A percentile compares a stretch with the other conserved stretches of the same genome.
Evolutionary conservation across 306 rosid genomes (phyloP).

Genomic region (Geum urbanum): DNA sequence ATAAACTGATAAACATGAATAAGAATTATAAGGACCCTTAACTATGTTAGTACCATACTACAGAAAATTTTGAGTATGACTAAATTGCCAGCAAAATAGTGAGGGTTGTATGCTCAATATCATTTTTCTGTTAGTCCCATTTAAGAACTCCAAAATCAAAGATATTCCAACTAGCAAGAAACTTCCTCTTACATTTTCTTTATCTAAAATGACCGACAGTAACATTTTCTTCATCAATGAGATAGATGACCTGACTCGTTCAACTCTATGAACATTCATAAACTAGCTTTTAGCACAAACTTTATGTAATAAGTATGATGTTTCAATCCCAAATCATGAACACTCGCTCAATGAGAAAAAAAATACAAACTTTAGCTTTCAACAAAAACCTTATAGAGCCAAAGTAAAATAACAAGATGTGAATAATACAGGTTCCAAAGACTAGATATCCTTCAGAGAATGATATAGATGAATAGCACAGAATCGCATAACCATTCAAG

Average conservation of each 20-base stretch:
- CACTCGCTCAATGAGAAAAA: neutral
- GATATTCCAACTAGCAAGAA: neutral
- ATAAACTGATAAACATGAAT: neutral
- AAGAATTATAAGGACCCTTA: neutral
- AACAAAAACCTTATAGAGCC: neutral
- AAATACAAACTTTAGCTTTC: neutral
- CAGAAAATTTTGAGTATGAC: neutral
- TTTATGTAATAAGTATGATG: neutral
- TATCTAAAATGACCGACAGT: neutral
- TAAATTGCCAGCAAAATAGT: slow-evolving; percentile 1
- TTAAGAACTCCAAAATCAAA: neutral
- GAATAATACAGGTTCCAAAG: neutral
- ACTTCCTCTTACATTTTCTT: neutral
- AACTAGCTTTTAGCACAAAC: neutral
- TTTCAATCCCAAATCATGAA: neutral
- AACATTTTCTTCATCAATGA: neutral
- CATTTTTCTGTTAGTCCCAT: neutral
- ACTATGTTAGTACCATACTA: neutral
- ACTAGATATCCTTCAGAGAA: neutral
- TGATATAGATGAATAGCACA: no score
- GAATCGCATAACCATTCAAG: neutral
- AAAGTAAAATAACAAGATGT: neutral
- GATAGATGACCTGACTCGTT: neutral
- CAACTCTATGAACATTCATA: neutral
- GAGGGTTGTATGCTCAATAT: neutral